A percentile compares a stretch with the other conserved stretches of the same genome.
These are phyloP conservation scores for Periconia digitata DNA, from an alignment of 2,329 filamentous ascomycete species.

Conservation along the genomic window DNA sequence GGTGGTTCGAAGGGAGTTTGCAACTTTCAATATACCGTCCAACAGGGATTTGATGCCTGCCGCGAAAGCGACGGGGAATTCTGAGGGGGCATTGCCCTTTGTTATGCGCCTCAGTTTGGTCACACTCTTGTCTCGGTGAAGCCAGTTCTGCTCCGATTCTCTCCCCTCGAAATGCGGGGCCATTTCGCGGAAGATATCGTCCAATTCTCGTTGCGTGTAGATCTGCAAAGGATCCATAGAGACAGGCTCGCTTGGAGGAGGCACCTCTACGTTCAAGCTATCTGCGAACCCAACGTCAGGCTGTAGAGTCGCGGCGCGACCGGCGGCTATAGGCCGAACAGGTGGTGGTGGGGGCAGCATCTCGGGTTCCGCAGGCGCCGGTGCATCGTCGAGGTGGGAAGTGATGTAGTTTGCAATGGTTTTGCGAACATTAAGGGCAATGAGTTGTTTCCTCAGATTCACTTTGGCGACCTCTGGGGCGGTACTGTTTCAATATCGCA, in stretches of 20 bases:
- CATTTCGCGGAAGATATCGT: slow-evolving; percentile 85
- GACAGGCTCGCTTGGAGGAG: slow-evolving; percentile 66
- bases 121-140: slow-evolving; percentile 79
- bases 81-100: slow-evolving; percentile 78
- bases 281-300: slow-evolving; percentile 49
- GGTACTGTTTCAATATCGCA: slow-evolving; percentile 53
- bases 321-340: slow-evolving; percentile 29
- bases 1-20: slow-evolving; percentile 83
- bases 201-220: slow-evolving; percentile 82
- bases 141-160: slow-evolving; percentile 90
- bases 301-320: slow-evolving; percentile 40
- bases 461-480: slow-evolving; percentile 83
- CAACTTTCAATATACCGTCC: slow-evolving; percentile 85
- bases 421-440: slow-evolving; percentile 80
- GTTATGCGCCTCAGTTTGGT: slow-evolving; percentile 75
- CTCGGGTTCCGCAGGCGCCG: slow-evolving; percentile 24
- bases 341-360: slow-evolving; percentile 27
- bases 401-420: slow-evolving; percentile 83
- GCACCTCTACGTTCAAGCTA: slow-evolving; percentile 53
- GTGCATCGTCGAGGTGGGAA: slow-evolving; percentile 72
- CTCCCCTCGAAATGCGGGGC: slow-evolving; percentile 78
- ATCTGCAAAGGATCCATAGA: slow-evolving; percentile 79
- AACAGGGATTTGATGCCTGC: slow-evolving; percentile 70
- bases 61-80: slow-evolving; percentile 73
- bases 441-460: slow-evolving; percentile 84